These are phyloP conservation scores for Fonsecaea pedrosoi DNA, from an alignment of 2,329 filamentous ascomycete species.

Conservation along the genomic window DNA sequence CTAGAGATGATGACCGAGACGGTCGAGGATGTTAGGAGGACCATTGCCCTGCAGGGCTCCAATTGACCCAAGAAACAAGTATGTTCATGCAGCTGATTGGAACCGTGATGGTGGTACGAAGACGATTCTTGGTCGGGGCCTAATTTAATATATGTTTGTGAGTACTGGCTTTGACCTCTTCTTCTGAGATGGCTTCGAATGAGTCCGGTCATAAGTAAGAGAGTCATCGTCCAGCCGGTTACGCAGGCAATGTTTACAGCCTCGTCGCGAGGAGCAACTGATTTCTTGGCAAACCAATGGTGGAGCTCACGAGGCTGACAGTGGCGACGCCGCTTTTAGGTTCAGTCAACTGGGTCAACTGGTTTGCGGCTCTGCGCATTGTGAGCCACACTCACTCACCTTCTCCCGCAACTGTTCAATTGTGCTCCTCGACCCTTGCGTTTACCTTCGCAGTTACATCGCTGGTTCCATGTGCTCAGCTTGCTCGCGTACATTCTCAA, in stretches of 20 bases:
- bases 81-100: slow-evolving; percentile 1
- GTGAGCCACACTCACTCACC: background rate
- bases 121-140: background rate
- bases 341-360: background rate
- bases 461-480: background rate
- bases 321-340: background rate
- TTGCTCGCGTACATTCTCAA: background rate
- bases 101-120: background rate
- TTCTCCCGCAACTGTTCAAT: background rate
- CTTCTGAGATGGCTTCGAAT: background rate
- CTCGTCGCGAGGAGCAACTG: slow-evolving; percentile 23
- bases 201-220: background rate
- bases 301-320: background rate
- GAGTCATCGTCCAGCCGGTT: background rate
- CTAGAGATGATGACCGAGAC: slow-evolving; percentile 53
- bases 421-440: background rate
- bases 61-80: slow-evolving; percentile 5
- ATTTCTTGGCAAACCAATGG: background rate
- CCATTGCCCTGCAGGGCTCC: slow-evolving; percentile 45
- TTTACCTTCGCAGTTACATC: background rate
- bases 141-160: background rate
- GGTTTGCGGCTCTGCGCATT: background rate
- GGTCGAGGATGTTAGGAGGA: slow-evolving; percentile 54
- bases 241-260: slow-evolving; percentile 15
- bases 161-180: background rate